phyloP scores from a whole-genome alignment of 345 rosid species.

The Arabidopsis thaliana region DNA sequence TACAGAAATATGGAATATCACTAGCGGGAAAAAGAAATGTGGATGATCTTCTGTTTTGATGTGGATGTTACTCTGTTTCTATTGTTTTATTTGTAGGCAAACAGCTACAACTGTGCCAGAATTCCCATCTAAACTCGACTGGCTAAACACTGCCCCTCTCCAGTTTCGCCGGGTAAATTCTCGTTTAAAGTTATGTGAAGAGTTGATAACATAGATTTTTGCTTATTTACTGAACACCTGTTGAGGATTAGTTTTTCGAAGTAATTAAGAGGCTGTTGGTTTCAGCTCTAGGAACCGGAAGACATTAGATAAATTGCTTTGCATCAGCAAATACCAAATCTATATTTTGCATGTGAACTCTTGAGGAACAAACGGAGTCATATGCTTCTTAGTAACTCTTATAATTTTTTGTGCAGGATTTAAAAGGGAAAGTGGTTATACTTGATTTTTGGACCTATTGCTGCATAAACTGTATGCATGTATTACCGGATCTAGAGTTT shows the following conservation, averaged over 20 bases:
- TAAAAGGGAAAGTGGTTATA: slow-evolving; percentile 90
- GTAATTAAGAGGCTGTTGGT: slow-evolving; percentile 1
- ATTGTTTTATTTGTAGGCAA: slow-evolving; percentile 53
- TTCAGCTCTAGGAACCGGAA: background rate
- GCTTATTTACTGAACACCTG: background rate
- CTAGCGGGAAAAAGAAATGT: background rate
- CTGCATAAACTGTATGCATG: slow-evolving; percentile 96
- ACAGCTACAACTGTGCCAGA: slow-evolving; percentile 77
- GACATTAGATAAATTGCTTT: slow-evolving; percentile 1
- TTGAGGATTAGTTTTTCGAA: background rate
- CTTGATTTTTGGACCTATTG: slow-evolving; percentile 99
- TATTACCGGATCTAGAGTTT: slow-evolving; percentile 83
- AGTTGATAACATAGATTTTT: slow-evolving; percentile 13
- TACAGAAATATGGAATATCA: slow-evolving; percentile 7
- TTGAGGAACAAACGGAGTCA: slow-evolving; percentile 13
- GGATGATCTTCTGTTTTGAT: slow-evolving; percentile 10
- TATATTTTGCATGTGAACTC: background rate
- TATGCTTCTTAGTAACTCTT: slow-evolving; percentile 18
- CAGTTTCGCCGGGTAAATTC: slow-evolving; percentile 73
- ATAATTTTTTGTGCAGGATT: slow-evolving; percentile 58
- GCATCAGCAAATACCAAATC: background rate
- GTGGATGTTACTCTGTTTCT: background rate
- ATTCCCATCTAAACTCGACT: slow-evolving; percentile 83
- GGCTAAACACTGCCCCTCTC: slow-evolving; percentile 92
- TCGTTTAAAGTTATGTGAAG: slow-evolving; percentile 7